Base-by-base conservation (phyloP, 1,284 basidiomycete genomes). In the Leccinum griseonigrum region DNA sequence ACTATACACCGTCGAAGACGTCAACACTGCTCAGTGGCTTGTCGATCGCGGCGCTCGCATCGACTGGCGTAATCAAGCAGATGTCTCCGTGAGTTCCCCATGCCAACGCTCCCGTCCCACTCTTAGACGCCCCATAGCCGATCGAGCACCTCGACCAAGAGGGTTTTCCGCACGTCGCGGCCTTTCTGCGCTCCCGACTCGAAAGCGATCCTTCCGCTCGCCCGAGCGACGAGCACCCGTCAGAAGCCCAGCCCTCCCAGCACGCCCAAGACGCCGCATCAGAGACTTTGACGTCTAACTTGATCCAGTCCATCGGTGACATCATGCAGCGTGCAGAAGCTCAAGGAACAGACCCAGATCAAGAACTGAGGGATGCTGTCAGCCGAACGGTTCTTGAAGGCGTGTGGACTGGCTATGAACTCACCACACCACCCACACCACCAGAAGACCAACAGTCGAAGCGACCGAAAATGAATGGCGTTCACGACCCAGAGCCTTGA, bases 1-100 rank as follows among this genome's bases (percentile, higher is more conserved):
- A 9, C 79, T 97, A 16, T 97, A 91, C 78, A 91, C 91, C n/a
- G 92, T 92, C 57, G 95, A 97, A 76, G 84, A 84, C 68, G 72
- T 93, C 58, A 84, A 87, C 58, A 92, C 91, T 0, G 94, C 95
- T 0, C 81, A 79, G 32, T 92, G 84, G 75, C 85, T 97, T 60
- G 79, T 97, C 61, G 83, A 90, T 63, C 85, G 91, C 63, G 95
- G 95, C n/a, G 94, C 94, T 1, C 75, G 81, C 57, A 76, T 89
- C 5, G 78, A 82, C 66, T 77, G 81, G 64, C 78, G 75, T 60
- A 97, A 97, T 72, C 68, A 71, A 34, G 88, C 93, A 67, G 93
- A 91, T 13, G 66, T 90, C 60, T 90, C 87, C n/a, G 94, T 95
- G 70, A 60, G 88, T 79, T 36, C 57, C 36, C 18, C 28, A 2